These are phyloP conservation scores for Russula brevipes DNA, from an alignment of 768 basidiomycete genomes.

Conservation along the genomic window DNA sequence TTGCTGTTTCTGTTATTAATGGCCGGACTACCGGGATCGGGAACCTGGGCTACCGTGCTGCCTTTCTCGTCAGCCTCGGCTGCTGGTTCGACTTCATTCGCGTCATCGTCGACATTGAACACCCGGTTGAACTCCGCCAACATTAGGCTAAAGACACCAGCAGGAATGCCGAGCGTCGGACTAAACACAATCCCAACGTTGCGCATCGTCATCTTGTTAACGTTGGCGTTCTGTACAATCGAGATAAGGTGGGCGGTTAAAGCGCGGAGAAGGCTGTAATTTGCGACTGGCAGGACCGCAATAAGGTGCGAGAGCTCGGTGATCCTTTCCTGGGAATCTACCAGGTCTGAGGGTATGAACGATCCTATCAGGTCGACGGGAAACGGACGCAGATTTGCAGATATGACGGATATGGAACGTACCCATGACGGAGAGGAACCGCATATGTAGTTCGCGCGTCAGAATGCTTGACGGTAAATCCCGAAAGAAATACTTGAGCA, in stretches of 20 bases:
- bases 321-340: slow-evolving; percentile 83
- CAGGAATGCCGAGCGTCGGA: slow-evolving; percentile 96
- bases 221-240: slow-evolving; percentile 81
- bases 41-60: slow-evolving; percentile 12
- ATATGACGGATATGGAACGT: slow-evolving; percentile 32
- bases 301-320: slow-evolving; percentile 82
- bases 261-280: slow-evolving; percentile 91
- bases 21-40: slow-evolving; percentile 31
- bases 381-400: slow-evolving; percentile 7
- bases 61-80: slow-evolving; percentile 17
- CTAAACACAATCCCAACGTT: slow-evolving; percentile 99
- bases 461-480: slow-evolving; percentile 91
- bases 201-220: slow-evolving; percentile 98
- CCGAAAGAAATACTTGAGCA: slow-evolving; percentile 89
- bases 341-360: slow-evolving; percentile 58
- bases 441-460: slow-evolving; percentile 85
- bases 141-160: slow-evolving; percentile 93
- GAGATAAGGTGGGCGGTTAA: slow-evolving; percentile 92
- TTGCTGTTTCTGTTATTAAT: slow-evolving; percentile 70
- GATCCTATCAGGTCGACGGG: slow-evolving; percentile 10
- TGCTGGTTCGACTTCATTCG: slow-evolving; percentile 26
- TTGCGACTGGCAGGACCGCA: slow-evolving; percentile 79
- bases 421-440: slow-evolving; percentile 93
- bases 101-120: slow-evolving; percentile 67
- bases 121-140: slow-evolving; percentile 89